Conservation (phyloP, 2,329 filamentous ascomycete species). For the Aspergillus fijiensis region DNA sequence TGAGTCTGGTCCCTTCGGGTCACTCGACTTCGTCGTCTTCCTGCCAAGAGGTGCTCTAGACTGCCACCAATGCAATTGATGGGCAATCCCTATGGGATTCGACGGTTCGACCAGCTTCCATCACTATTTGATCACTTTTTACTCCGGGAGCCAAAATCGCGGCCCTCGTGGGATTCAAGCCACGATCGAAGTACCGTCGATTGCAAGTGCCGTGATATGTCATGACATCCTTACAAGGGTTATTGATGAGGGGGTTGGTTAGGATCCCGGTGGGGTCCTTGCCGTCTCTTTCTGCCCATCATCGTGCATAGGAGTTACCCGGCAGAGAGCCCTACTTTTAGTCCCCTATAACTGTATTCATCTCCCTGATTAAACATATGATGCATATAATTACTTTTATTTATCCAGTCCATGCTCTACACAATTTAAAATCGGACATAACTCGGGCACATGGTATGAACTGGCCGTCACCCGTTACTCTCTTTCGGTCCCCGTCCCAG, state of each 20-base stretch:
- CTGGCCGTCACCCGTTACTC: neutral
- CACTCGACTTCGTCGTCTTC: neutral
- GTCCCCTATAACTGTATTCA: neutral
- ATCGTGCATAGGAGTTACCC: neutral
- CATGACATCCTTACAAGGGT: neutral
- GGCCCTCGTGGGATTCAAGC: neutral
- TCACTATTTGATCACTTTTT: neutral
- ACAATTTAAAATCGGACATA: neutral
- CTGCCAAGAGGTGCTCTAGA: neutral
- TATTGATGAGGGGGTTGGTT: neutral
- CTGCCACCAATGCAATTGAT: neutral
- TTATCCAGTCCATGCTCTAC: neutral
- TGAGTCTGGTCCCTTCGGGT: neutral
- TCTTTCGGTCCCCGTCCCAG: neutral
- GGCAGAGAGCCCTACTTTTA: neutral
- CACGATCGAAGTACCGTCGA: neutral
- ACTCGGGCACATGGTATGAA: neutral
- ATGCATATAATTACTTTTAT: neutral
- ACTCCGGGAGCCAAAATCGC: neutral
- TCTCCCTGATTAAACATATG: neutral
- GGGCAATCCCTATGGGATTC: neutral
- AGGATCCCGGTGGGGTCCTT: neutral
- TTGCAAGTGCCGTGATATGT: neutral
- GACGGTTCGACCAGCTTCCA: neutral
- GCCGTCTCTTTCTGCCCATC: neutral